Base-by-base conservation (phyloP, 106 monocot genomes). In the Phalaenopsis aphrodite region DNA sequence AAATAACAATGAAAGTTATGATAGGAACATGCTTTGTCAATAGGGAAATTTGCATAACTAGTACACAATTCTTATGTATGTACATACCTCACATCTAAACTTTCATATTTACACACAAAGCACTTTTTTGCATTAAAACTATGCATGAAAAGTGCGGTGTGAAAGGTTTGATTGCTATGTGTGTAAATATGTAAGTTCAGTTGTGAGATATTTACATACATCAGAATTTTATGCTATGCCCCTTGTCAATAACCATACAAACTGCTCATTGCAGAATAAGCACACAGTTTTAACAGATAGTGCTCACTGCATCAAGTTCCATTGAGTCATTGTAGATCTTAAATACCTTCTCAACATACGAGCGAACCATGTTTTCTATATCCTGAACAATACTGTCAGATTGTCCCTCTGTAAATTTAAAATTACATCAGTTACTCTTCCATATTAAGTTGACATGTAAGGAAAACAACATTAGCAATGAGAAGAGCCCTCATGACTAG, bases 291-390 rank as follows among this genome's bases (percentile, higher is more conserved):
- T 12, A 69, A 69, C 69, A 69, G 69, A 38, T 21, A 69, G 36
- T 11, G 2, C 3, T 8, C 12, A 68, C 39, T 39, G 38, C 39
- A 69, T 69, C 39, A 69, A 39, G 24, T 65, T 65, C 21, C 24
- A 65, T 23, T 5, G 64, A 65, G 14, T 69, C 69, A 69, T 69
- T 36, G 2, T 52, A 14, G 16, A 47, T 38, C 49, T 46, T 46
- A 48, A 46, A 65, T 87, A 94, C 98, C 98, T 98, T 98, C 78
- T 90, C 98, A 84, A 98, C 91, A 91, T 98, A 98, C 17, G 88
- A 89, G 7, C 92, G 97, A 15, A 98, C 97, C 97, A 98, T 98
- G 84, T 98, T 92, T 39, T 98, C 97, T 78, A 98, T 98, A 81
- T 98, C 97, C 82, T 82, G 81, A 45, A 97, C 97, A 83, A 98